These are phyloP conservation scores for Calonectria hawksworthii DNA, from an alignment of 2,329 filamentous ascomycete species.

Conservation along the genomic window DNA sequence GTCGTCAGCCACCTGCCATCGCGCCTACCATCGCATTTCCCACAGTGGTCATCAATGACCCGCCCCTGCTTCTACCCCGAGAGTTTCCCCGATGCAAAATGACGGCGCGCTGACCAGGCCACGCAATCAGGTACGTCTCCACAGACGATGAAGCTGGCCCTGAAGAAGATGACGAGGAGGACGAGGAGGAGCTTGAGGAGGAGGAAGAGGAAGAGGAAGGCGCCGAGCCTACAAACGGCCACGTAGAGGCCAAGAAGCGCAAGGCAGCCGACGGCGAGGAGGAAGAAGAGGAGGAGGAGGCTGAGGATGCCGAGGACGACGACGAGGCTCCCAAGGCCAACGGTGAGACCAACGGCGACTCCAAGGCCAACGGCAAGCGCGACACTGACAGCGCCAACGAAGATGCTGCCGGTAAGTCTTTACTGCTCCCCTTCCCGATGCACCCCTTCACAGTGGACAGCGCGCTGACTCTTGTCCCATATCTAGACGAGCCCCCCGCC, in stretches of 20 bases:
- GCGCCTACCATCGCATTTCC: not conserved
- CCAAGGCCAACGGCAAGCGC: conserved; percentile 36
- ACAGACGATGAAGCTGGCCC: conserved; percentile 55
- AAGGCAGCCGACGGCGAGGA: conserved; percentile 50
- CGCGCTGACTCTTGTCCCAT: conserved; percentile 1
- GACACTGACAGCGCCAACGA: conserved; percentile 18
- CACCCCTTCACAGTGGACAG: not conserved
- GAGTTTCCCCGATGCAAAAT: not conserved
- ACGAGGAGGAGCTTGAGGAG: conserved; percentile 51
- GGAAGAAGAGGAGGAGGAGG: conserved; percentile 49
- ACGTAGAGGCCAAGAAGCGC: conserved; percentile 38
- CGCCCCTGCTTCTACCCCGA: not conserved
- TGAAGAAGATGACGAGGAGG: conserved; percentile 53
- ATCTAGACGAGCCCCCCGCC: conserved; percentile 16
- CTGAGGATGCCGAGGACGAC: conserved; percentile 43
- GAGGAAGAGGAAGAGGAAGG: conserved; percentile 48
- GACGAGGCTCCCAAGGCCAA: conserved; percentile 45
- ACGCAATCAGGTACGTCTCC: conserved; percentile 50
- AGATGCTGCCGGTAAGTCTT: conserved; percentile 18
- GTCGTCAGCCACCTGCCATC: conserved; percentile 8
- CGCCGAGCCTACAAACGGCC: conserved; percentile 43
- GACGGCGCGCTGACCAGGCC: conserved; percentile 32
- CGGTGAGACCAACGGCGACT: conserved; percentile 42
- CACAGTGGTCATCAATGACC: not conserved
- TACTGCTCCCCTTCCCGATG: not conserved